Evolutionary conservation across 306 rosid genomes (phyloP).

Genomic region (Vigna mungo): DNA sequence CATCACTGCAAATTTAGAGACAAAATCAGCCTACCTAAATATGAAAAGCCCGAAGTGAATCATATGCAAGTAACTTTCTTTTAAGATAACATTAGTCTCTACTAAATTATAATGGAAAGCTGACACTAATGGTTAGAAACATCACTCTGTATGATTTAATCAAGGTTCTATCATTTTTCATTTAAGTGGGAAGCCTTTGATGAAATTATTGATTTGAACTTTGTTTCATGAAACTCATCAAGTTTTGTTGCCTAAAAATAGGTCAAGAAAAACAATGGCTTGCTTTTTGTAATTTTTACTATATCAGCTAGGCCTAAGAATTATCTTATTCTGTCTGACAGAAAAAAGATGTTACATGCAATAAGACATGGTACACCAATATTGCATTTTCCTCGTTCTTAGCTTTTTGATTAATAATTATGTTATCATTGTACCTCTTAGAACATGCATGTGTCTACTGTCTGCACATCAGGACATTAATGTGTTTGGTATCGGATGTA

Average conservation of each 20-base stretch:
- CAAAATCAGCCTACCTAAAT: constrained; percentile 41
- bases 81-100: not conserved
- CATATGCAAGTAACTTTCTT: not conserved
- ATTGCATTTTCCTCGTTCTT: no score
- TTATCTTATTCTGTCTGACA: no score
- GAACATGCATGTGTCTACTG: not conserved
- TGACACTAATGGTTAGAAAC: no score
- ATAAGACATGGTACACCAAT: no score
- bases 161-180: no score
- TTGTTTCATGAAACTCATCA: not conserved
- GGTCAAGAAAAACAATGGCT: no score
- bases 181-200: not conserved
- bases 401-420: not conserved
- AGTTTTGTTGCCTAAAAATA: not conserved
- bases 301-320: no score
- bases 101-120: no score
- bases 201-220: not conserved
- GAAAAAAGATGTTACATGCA: no score
- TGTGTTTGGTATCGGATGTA: not conserved
- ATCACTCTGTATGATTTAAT: no score
- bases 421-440: not conserved
- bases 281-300: no score
- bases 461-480: not conserved
- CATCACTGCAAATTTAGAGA: constrained; percentile 67
- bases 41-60: constrained; percentile 16